Conservation (phyloP, 345 rosid genomes). For the Dipteronia sinensis region DNA sequence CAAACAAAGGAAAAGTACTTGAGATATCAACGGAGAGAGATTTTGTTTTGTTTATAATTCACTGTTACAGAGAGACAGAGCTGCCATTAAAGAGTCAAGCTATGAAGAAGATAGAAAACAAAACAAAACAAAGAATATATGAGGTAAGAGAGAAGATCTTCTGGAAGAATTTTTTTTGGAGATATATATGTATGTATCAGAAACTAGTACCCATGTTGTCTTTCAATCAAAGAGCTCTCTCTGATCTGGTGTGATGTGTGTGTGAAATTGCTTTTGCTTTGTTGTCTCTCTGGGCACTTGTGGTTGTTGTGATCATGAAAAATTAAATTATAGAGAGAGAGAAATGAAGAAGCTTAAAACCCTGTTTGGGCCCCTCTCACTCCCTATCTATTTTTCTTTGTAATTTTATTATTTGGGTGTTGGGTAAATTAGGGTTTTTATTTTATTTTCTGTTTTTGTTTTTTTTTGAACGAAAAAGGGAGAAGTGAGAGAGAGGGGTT, state of each 20-base stretch:
- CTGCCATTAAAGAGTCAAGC: neutral
- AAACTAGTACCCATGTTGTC: neutral
- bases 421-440: neutral
- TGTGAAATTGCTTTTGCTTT: neutral
- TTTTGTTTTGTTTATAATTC: neutral
- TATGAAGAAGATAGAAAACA: neutral
- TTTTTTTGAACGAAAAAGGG: neutral
- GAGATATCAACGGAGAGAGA: conserved; percentile 21
- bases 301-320: neutral
- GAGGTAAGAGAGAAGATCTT: neutral
- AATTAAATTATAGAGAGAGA: neutral
- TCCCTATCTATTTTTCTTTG: neutral
- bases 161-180: neutral
- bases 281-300: neutral
- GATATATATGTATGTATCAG: neutral
- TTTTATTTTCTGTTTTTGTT: neutral
- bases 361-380: neutral
- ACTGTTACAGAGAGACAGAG: neutral
- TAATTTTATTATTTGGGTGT: neutral
- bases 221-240: neutral
- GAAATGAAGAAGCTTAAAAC: neutral
- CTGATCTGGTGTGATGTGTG: neutral
- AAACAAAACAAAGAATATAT: no score
- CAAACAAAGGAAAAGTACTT: no score
- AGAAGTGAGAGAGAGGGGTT: neutral